These are phyloP conservation scores for Mediolabrus comicus DNA, from an alignment of 108 stramenopile species.

Conservation along the genomic window DNA sequence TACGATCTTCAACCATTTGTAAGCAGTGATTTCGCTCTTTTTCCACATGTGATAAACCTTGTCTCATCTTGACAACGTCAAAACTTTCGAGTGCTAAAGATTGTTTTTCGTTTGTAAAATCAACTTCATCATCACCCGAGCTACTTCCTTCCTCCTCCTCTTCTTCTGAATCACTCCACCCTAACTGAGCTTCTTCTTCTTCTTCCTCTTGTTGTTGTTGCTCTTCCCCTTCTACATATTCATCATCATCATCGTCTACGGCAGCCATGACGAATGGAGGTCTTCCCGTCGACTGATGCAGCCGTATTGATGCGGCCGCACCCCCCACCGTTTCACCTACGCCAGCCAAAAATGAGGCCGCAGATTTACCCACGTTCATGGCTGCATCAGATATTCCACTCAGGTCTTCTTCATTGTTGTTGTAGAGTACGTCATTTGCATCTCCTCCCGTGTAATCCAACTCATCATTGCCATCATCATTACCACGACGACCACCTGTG, in stretches of 20 bases:
- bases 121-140: conserved; percentile 5
- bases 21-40: conserved; percentile 29
- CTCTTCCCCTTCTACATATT: conserved; percentile 15
- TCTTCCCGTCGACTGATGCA: not conserved
- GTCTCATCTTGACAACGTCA: conserved; percentile 39
- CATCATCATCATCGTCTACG: conserved; percentile 18
- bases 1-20: conserved; percentile 39
- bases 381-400: not conserved
- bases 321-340: not conserved
- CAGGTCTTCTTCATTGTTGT: not conserved
- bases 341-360: not conserved
- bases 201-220: conserved; percentile 10
- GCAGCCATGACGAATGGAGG: conserved; percentile 5
- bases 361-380: not conserved
- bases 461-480: not conserved
- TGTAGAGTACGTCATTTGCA: not conserved
- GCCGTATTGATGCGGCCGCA: not conserved
- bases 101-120: conserved; percentile 16
- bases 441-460: not conserved
- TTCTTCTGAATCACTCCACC: conserved; percentile 10
- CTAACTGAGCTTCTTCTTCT: conserved; percentile 7
- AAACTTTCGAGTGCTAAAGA: conserved; percentile 30
- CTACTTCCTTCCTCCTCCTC: conserved; percentile 18
- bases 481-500: not conserved
- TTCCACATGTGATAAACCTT: conserved; percentile 25